Evolutionary conservation across 2,329 filamentous ascomycete species (phyloP), one percentile per base, ranked within the genome.

Genomic region (Ceratocystis cubensis): DNA sequence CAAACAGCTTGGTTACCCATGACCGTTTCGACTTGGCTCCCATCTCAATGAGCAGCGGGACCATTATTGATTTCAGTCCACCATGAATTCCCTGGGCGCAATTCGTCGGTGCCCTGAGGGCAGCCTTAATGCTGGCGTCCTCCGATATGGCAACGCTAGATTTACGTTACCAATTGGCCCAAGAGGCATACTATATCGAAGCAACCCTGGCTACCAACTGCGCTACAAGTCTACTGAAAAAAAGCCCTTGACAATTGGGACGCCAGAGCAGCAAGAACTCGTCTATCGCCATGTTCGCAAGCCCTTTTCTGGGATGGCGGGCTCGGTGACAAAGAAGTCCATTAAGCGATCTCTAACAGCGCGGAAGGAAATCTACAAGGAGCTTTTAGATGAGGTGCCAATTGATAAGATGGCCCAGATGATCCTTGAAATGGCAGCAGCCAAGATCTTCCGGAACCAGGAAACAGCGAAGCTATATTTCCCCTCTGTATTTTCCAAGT

Each of bases 231-330:
- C 56, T n/a, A 59, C 56, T 1, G 56, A 59, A n/a, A 59, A 59
- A 15, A 22, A 25, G 56, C 56, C 56, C 8, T 30, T 59, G 2
- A 50, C 37, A n/a, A 13, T 59, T 15, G 65, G 65, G 3, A 63
- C 65, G 1, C 25, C 41, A 15, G 65, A 63, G 5, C 61, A 66
- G 22, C 61, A 62, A n/a, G 37, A 62, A 4, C 44, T 53, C 2
- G 65, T 66, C 20, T 66, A 57, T 50, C 65, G 61, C 6, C 65
- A 66, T 20, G 37, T 66, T n/a, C 33, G 64, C 41, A 61, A 61
- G 28, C 45, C 44, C 28, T 61, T 65, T 41, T n/a, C 45, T 1
- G 57, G 57, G 8, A 5, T 44, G 37, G 25, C 56, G 13, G 2
- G 46, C n/a, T 57, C 41, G n/a, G 33, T 50, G 13, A 64, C 61